phyloP scores from a whole-genome alignment of 495 filamentous ascomycete genomes.

The Aspergillus biplanus region DNA sequence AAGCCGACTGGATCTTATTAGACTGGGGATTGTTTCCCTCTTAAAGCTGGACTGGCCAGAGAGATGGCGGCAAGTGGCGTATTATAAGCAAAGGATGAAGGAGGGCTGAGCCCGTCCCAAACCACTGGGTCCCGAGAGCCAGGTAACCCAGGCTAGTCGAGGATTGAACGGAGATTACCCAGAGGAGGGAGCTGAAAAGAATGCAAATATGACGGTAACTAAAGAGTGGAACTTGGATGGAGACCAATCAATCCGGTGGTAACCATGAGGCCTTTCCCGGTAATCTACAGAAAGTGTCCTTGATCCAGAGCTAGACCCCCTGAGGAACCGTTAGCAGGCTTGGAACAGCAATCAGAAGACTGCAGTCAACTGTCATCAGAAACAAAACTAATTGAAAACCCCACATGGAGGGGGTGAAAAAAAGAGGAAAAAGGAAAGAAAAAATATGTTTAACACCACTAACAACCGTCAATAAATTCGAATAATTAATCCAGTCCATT shows the following conservation, averaged over 20 bases:
- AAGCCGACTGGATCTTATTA: constrained; percentile 6
- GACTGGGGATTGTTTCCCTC: background rate
- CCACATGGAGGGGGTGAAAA: constrained; percentile 14
- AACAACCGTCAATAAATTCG: background rate
- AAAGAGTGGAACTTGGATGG: background rate
- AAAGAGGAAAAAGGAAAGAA: constrained; percentile 3
- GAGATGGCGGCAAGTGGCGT: constrained; percentile 26
- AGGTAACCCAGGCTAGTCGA: constrained; percentile 14
- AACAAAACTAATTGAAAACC: constrained; percentile 3
- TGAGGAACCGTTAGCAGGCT: constrained; percentile 16
- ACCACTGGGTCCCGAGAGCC: constrained; percentile 30
- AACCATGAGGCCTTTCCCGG: background rate
- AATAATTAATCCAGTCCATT: constrained; percentile 6
- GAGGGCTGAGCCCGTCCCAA: constrained; percentile 27
- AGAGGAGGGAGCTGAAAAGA: constrained; percentile 14
- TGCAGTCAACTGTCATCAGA: background rate
- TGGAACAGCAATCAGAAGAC: background rate
- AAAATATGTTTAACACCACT: constrained; percentile 7
- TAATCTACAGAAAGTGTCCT: constrained; percentile 5
- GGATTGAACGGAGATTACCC: constrained; percentile 18
- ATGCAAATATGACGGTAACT: constrained; percentile 1
- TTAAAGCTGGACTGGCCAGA: constrained; percentile 6
- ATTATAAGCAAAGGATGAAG: constrained; percentile 15
- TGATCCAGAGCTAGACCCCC: constrained; percentile 9
- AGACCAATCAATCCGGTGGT: constrained; percentile 1